A percentile compares a stretch with the other conserved stretches of the same genome.
Evolutionary conservation across 83 land plant species (phyloP).

Genomic region (Diphasiastrum complanatum): DNA sequence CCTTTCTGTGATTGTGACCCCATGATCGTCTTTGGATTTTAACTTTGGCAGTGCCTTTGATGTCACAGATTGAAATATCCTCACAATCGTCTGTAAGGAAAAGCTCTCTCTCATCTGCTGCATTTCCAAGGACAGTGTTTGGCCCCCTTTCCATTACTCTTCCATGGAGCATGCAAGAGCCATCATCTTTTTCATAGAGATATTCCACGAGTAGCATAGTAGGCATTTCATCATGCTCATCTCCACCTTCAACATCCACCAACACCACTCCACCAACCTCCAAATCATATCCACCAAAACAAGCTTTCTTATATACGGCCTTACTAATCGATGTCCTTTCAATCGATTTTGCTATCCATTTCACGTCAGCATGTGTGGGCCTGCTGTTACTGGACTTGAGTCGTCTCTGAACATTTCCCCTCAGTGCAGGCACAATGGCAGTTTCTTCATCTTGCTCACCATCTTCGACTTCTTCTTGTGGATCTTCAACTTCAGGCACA

Average conservation of each 20-base stretch:
- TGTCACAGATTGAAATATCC: constrained; percentile 46
- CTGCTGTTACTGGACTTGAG: not conserved
- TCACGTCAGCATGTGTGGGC: constrained; percentile 21
- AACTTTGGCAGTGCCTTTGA: constrained; percentile 43
- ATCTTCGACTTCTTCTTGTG: constrained; percentile 28
- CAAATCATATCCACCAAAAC: constrained; percentile 36
- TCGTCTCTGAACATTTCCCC: too few relatives aligned
- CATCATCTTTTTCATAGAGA: constrained; percentile 60
- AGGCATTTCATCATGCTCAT: constrained; percentile 26
- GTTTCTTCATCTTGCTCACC: not conserved
- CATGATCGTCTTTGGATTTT: constrained; percentile 49
- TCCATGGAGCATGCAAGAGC: constrained; percentile 68
- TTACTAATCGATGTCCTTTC: constrained; percentile 44
- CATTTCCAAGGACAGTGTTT: constrained; percentile 75
- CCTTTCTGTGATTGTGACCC: constrained; percentile 68
- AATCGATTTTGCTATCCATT: constrained; percentile 47
- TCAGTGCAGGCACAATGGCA: too few relatives aligned
- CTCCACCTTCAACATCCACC: constrained; percentile 36
- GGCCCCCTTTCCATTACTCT: constrained; percentile 47
- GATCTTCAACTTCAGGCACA: constrained; percentile 41
- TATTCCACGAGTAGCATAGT: constrained; percentile 67
- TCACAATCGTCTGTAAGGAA: constrained; percentile 70
- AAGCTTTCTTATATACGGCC: constrained; percentile 44
- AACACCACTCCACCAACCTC: constrained; percentile 55
- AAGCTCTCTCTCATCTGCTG: constrained; percentile 66